phyloP scores from a whole-genome alignment of 2,329 filamentous ascomycete genomes.

The Ophiobolus disseminans region DNA sequence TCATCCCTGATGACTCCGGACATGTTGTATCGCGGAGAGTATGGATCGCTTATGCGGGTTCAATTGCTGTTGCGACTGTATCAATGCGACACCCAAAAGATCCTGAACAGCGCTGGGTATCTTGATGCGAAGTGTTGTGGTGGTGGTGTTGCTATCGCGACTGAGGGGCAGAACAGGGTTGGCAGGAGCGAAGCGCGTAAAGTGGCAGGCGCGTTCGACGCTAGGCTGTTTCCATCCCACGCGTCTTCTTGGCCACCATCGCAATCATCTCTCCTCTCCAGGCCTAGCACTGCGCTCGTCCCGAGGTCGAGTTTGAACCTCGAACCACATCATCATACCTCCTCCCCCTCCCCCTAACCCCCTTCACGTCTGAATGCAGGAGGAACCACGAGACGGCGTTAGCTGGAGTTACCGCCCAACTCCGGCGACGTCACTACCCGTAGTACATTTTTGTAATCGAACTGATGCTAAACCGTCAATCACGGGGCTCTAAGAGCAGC shows the following conservation, averaged over 20 bases:
- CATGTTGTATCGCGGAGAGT: constrained; percentile 29
- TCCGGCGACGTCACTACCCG: constrained; percentile 4
- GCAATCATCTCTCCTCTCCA: constrained; percentile 25
- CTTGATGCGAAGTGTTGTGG: constrained; percentile 13
- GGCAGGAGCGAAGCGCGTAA: constrained; percentile 23
- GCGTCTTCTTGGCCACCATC: constrained; percentile 15
- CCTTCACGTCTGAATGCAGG: too few relatives aligned
- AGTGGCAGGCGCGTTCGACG: constrained; percentile 19
- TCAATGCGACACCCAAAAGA: not conserved
- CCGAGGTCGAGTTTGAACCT: too few relatives aligned
- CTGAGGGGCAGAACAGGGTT: constrained; percentile 26
- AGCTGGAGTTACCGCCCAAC: constrained; percentile 4
- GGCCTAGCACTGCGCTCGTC: constrained; percentile 17
- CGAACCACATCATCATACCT: too few relatives aligned
- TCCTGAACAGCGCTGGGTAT: constrained; percentile 13
- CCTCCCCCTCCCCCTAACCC: too few relatives aligned
- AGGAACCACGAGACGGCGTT: too few relatives aligned
- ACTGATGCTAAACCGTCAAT: too few relatives aligned
- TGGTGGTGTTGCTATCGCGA: constrained; percentile 13
- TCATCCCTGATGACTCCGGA: constrained; percentile 72
- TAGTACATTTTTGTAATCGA: too few relatives aligned
- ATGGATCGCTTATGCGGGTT: too few relatives aligned
- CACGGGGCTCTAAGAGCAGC: too few relatives aligned
- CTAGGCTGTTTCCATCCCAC: constrained; percentile 22
- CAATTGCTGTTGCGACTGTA: too few relatives aligned